Evolutionary conservation across 768 basidiomycete species (phyloP).

Genomic region (Phaeotremella fagi): DNA sequence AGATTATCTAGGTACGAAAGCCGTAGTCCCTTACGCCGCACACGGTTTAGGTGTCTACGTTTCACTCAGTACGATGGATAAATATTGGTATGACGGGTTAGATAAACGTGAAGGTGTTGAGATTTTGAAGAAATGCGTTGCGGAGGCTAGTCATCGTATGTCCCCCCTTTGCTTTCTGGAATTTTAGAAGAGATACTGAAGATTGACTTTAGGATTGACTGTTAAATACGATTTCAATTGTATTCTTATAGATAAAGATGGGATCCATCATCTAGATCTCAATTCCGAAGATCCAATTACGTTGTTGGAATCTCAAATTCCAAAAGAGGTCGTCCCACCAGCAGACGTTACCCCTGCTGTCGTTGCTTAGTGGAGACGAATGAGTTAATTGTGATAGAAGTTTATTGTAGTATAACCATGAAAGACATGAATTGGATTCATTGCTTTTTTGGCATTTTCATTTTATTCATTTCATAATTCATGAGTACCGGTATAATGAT

Average conservation of each 20-base stretch:
- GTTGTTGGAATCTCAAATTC: slow-evolving; percentile 12
- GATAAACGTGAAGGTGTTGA: slow-evolving; percentile 78
- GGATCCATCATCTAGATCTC: slow-evolving; percentile 72
- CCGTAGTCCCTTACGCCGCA: slow-evolving; percentile 83
- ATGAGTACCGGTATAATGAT: no score
- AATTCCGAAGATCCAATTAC: slow-evolving; percentile 20
- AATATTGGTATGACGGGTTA: slow-evolving; percentile 87
- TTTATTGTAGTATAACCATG: not conserved
- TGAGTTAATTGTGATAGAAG: not conserved
- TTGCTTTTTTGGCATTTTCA: no score
- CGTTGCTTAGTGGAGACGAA: not conserved
- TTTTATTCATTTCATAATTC: no score
- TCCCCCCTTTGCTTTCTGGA: slow-evolving; percentile 1
- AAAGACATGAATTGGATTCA: not conserved
- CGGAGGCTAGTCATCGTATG: slow-evolving; percentile 76
- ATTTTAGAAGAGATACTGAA: not conserved
- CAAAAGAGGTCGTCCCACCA: slow-evolving; percentile 31
- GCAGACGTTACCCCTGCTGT: slow-evolving; percentile 20
- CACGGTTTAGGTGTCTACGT: slow-evolving; percentile 96
- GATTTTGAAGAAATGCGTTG: slow-evolving; percentile 76
- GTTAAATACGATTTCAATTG: slow-evolving; percentile 68
- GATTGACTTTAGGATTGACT: slow-evolving; percentile 28
- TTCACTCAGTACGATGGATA: slow-evolving; percentile 81
- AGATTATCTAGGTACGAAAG: slow-evolving; percentile 88
- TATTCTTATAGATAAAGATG: slow-evolving; percentile 88